Base-by-base conservation (phyloP, 331 rosid species). In the Rhamnella rubrinervis region DNA sequence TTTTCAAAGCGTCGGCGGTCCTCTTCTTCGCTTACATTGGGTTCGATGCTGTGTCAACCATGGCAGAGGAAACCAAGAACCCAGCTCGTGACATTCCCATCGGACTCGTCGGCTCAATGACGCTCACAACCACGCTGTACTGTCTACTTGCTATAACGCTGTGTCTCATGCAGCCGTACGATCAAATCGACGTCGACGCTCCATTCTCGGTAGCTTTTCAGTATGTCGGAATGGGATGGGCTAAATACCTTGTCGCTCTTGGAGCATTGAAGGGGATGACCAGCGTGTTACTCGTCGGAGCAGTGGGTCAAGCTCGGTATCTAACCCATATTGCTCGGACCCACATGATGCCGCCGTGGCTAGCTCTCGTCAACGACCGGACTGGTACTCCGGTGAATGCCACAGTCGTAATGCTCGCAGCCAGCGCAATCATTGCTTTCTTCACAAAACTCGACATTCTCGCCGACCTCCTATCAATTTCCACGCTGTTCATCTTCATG, bases 31-130 rank as follows among this genome's bases (percentile, higher is more conserved):
- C 97, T 7, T 92, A 92, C 10, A 78, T 92, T 0, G 97, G 96
- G 1, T 91, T 91, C 6, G 96, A 91, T 8, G 93, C 90, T 0
- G 90, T 92, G 13, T 51, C 96, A 17, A 89, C 97, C 8, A 75
- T 92, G 96, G 97, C 97, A 0, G 93, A 89, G 59, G 96, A 92
- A 31, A 92, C 97, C 3, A 92, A 87, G 46, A 82, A 92, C 51
- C 97, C 97, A 0, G 90, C 56, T 0, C 77, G 25, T 11, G 97
- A 92, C 80, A 92, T 92, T 51, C 96, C 97, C 9, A 85, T 89
- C 18, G 96, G 93, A 7, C 93, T 92, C 5, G 88, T 92, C 0
- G 90, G 90, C 0, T 92, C 96, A 6, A 92, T 87, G 96, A 31
- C 35, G 35, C 35, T 31, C 35, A 31, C 35, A 31, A 31, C 35